Evolutionary conservation across 192 early-diverging fungal genomes (phyloP), one percentile per base, ranked within the genome.

Genomic region (Rhizoclosmatium sp.): DNA sequence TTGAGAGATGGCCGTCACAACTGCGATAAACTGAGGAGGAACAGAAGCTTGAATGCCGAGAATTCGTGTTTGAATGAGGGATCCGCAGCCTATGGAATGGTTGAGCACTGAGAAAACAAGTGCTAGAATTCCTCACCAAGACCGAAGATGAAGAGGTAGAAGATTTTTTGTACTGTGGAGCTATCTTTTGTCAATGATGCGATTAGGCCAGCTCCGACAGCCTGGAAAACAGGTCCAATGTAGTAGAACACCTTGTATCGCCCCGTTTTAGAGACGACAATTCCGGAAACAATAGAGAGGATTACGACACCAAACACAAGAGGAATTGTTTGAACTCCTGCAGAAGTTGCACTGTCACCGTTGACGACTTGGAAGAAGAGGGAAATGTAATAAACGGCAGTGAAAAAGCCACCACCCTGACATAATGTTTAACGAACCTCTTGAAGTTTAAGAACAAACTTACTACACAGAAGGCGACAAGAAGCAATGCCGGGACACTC

Each of bases 261-360:
- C 2, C 69, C 49, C 21, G 54, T 48, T 19, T 41, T n/a, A 7
- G 42, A 21, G 39, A 31, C 54, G 19, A 5, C 4, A 4, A 58
- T 19, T 5, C 42, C 40, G 16, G 72, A 62, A 1, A 47, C 19
- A 5, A 61, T 89, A 49, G 91, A 92, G 7, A 92, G 75, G 12
- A 94, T 40, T 39, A 94, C 90, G 40, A 93, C 88, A n/a, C 93
- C 93, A 2, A 91, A 62, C 14, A 96, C 90, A 65, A 94, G 89
- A 0, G 95, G 92, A 69, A 97, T 84, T 58, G 92, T 82, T 59
- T 93, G 85, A n/a, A 95, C 69, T 54, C 96, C 96, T 1, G 94
- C 90, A 10, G 85, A 81, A 2, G 93, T 96, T 0, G 96, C 93
- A 12, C 82, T 78, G 51, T 92, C 90, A 42, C 90, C 92, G 67